Percentiles rank a stretch among this genome's conserved stretches.
phyloP scores from a whole-genome alignment of 805 yeast genomes.

The Wickerhamiella alocasiicola region DNA sequence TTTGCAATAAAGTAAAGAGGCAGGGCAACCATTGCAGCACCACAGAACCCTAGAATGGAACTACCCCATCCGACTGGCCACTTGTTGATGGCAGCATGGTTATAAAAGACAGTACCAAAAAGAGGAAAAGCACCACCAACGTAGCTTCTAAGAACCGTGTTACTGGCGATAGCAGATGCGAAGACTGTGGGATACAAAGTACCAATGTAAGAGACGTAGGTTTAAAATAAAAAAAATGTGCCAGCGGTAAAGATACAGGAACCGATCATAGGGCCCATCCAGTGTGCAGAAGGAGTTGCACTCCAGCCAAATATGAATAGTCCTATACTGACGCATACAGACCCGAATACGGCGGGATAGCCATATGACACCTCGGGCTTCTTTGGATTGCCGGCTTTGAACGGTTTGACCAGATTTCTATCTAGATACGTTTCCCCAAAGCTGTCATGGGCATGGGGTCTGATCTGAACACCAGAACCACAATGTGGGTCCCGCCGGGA shows the following conservation, averaged over 20 bases:
- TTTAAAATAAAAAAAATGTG: conserved; percentile 39
- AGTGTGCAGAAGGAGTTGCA: conserved; percentile 36
- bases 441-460: no score
- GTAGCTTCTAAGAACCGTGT: conserved; percentile 43
- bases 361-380: conserved; percentile 16
- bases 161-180: conserved; percentile 42
- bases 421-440: no score
- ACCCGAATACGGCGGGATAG: conserved; percentile 31
- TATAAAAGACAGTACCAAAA: conserved; percentile 49
- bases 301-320: conserved; percentile 51
- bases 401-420: neutral
- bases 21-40: conserved; percentile 34
- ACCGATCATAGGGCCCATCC: conserved; percentile 42
- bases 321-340: conserved; percentile 38
- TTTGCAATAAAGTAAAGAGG: conserved; percentile 41
- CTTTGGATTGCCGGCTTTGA: neutral
- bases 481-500: no score
- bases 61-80: conserved; percentile 44
- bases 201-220: conserved; percentile 34
- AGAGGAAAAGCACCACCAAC: conserved; percentile 52
- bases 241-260: conserved; percentile 31
- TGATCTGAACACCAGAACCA: no score
- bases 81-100: conserved; percentile 22
- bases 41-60: conserved; percentile 35
- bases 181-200: conserved; percentile 1